Conservation (phyloP, 2,329 filamentous ascomycete genomes). For the Sporothrix protearum region DNA sequence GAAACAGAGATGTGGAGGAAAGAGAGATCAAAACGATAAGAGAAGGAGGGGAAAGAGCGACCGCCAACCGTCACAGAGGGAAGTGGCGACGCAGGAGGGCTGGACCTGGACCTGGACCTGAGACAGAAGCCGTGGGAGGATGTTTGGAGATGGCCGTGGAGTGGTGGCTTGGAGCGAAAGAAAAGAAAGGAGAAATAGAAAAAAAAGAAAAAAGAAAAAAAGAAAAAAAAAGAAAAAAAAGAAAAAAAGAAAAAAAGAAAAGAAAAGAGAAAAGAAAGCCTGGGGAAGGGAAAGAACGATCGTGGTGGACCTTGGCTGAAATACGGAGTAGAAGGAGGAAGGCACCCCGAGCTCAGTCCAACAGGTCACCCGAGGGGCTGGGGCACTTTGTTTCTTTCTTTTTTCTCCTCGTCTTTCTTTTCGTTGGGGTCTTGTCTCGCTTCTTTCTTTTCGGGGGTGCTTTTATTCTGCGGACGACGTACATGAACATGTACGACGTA, state of each 20-base stretch:
- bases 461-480: background rate
- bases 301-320: background rate
- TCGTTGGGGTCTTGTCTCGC: background rate
- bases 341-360: background rate
- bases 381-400: background rate
- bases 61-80: background rate
- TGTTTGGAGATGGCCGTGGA: constrained; percentile 18
- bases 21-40: background rate
- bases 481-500: no score
- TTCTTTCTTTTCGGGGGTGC: background rate
- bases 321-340: no score
- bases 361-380: constrained; percentile 1
- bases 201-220: background rate
- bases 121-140: constrained; percentile 24
- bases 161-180: constrained; percentile 5
- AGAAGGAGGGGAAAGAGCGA: background rate
- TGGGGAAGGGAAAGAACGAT: background rate
- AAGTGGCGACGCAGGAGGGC: constrained; percentile 20
- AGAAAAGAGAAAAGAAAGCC: background rate
- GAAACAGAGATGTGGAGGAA: background rate
- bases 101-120: no score
- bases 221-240: background rate
- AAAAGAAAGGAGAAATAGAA: background rate
- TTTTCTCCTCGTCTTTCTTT: background rate
- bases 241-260: background rate